These are phyloP conservation scores for Erythrophleum ivorense DNA, from an alignment of 331 rosid species.

Conservation along the genomic window DNA sequence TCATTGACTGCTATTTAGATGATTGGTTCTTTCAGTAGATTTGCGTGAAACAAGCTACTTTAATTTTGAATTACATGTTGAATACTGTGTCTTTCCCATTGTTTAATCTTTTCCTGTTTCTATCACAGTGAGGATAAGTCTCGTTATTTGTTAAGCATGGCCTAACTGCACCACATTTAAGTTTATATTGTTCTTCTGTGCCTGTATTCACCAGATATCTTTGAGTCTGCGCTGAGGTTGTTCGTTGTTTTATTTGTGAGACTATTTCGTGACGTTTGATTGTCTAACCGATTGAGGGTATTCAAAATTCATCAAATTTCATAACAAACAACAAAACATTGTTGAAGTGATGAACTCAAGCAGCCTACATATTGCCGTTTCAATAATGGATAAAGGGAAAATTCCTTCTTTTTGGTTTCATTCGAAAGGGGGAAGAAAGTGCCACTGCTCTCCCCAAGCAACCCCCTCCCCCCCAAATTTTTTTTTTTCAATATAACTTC, in stretches of 20 bases:
- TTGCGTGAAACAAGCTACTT: constrained; percentile 39
- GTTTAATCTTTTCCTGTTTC: not conserved
- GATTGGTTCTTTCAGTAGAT: constrained; percentile 41
- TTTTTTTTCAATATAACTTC: too few species aligned
- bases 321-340: not conserved
- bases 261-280: not conserved
- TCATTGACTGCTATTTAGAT: constrained; percentile 44
- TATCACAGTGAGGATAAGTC: not conserved
- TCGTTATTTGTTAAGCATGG: not conserved
- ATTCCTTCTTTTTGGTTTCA: not conserved
- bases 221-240: not conserved
- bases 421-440: not conserved
- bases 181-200: not conserved
- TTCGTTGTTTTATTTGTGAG: not conserved
- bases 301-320: not conserved
- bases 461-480: not conserved
- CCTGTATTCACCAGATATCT: not conserved
- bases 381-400: not conserved
- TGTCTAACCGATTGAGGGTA: not conserved
- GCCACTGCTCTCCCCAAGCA: too few species aligned
- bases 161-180: not conserved
- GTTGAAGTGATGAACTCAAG: not conserved
- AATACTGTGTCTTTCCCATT: constrained; percentile 19
- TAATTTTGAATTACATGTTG: constrained; percentile 19
- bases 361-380: not conserved